Base-by-base conservation (phyloP, 1,284 basidiomycete genomes). In the Apiotrichum brassicae region DNA sequence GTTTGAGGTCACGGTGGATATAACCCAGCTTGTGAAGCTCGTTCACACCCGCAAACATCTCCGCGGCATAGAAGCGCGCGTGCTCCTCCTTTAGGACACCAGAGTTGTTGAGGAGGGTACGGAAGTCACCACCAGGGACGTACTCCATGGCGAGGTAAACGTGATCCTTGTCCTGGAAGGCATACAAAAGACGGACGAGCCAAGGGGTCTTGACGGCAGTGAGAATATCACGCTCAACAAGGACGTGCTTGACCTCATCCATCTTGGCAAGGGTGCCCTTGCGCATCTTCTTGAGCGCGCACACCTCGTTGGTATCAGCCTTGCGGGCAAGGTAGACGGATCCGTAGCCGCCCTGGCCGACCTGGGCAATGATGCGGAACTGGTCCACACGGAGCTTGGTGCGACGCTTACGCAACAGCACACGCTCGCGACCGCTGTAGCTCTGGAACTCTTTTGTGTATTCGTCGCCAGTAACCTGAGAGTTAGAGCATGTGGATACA, bases 111-210 rank as follows among this genome's bases (percentile, higher is more conserved):
- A 97, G 79, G 30, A 97, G 79, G 0, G 92, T 97, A 9, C 93
- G 81, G 76, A 97, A 95, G 69, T 97, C 92, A 45, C 92, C 92
- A 32, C 92, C 92, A 1, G 92, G 92, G 13, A 97, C 92, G 67
- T 94, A 97, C 77, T 98, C 95, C 92, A 97, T 97, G 1, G 92
- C 92, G 43, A 97, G 85, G 68, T 93, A 97, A 24, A 97, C 90
- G 62, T 85, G 79, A 53, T 86, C 78, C 0, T 82, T 76, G 67
- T 97, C 92, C 72, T 97, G 92, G 75, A 97, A 97, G 1, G 92
- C 92, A 67, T 97, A 97, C 4, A 97, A 76, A 9, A 97, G 77
- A 19, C 84, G 79, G 38, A 97, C 93, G 49, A 97, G 80, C 92
- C 92, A 97, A 2, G 91, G 87, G 0, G 91, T 93, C 73, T 93